Base-by-base conservation (phyloP, 352 stramenopile genomes). In the Phytopythium kandeliae region DNA sequence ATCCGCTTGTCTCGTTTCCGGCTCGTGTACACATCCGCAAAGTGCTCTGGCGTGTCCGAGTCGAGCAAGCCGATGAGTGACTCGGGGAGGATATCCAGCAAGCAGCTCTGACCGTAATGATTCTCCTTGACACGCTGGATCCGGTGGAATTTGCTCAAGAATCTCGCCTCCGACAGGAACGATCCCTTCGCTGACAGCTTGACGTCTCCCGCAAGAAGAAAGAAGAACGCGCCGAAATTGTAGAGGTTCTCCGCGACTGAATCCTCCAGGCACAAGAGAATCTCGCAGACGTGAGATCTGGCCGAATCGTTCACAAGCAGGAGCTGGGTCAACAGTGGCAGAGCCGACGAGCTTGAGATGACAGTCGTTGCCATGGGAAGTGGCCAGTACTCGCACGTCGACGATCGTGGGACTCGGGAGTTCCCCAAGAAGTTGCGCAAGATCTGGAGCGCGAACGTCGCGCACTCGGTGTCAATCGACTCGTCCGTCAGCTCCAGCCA, bases 401-500 rank as follows among this genome's bases (percentile, higher is more conserved):
- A 33, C 4, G 45, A 53, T 1, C 44, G 57, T 35, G 19, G 64
- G 44, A n/a, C 63, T 58, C 71, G 54, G 7, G 86, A 68, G 55
- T 75, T 85, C 12, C 71, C 51, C 28, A 92, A 56, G 19, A 89
- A 75, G 43, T 90, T 87, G 11, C 73, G 58, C 45, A 92, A 22
- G 12, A 83, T 75, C 19, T 70, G 70, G 17, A 92, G 57, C 4
- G 78, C 72, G 26, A 71, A 75, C 7, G 59, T 55, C 2, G 75
- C 75, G 43, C 73, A 74, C 10, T 53, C 60, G 15, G 75, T 52
- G 34, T 87, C 65, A 33, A 89, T 67, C 4, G 77, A 63, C 38
- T 88, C 67, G 21, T 87, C 73, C 1, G 79, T 78, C 19, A 92
- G 25, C 48, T 92, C 78, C 65, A 90, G 84, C 81, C 81, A 92